These are phyloP conservation scores for Aspergillus kassunensis DNA, from an alignment of 495 filamentous ascomycete genomes.

Conservation along the genomic window DNA sequence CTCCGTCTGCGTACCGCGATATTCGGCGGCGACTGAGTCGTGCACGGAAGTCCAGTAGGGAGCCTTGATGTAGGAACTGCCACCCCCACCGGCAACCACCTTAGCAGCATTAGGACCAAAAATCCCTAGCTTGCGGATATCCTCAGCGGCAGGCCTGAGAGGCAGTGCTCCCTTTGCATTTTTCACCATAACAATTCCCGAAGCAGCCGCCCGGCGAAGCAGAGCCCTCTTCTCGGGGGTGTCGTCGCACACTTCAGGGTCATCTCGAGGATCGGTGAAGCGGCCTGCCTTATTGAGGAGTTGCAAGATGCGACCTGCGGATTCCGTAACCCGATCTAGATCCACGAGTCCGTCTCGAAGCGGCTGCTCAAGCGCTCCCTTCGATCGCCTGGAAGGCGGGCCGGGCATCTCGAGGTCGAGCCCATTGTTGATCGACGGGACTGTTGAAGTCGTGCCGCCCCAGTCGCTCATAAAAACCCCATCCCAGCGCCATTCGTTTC, in stretches of 20 bases:
- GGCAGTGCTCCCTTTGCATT: background rate
- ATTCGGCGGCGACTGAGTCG: background rate
- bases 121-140: background rate
- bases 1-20: background rate
- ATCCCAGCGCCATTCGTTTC: background rate
- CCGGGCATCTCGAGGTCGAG: background rate
- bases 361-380: no score
- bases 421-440: background rate
- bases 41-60: background rate
- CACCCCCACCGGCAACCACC: background rate
- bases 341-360: background rate
- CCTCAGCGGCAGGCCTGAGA: background rate
- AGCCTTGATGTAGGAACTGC: background rate
- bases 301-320: no score
- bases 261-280: background rate
- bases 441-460: background rate
- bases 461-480: background rate
- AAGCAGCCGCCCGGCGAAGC: background rate
- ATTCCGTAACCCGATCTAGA: background rate
- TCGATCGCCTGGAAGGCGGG: background rate
- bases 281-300: background rate
- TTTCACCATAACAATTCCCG: background rate
- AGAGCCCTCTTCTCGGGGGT: background rate
- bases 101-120: background rate
- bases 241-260: background rate